Conservation (phyloP, 306 rosid genomes). For the Rosa rugosa region DNA sequence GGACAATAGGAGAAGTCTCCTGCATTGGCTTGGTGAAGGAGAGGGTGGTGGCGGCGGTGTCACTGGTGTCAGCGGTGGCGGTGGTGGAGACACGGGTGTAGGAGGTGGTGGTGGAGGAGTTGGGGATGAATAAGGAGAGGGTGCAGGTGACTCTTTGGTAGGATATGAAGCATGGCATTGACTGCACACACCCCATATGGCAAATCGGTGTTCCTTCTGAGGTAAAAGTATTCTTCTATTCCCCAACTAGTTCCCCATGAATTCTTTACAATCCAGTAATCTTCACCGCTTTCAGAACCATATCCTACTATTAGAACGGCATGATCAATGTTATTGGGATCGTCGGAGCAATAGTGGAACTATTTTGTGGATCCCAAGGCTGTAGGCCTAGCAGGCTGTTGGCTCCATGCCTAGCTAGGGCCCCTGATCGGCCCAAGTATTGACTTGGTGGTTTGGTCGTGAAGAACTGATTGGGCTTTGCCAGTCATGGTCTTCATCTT, state of each 20-base stretch:
- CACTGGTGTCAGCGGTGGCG: slow-evolving; percentile 9
- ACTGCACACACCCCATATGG: slow-evolving; percentile 71
- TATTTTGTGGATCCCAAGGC: too few species aligned
- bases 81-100: slow-evolving; percentile 18
- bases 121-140: slow-evolving; percentile 53
- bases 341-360: slow-evolving; percentile 43
- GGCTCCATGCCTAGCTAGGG: too few species aligned
- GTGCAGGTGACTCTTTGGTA: slow-evolving; percentile 58
- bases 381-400: too few species aligned
- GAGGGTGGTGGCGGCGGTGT: slow-evolving; percentile 55
- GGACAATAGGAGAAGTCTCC: slow-evolving; percentile 66
- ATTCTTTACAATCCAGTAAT: slow-evolving; percentile 85
- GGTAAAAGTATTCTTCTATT: slow-evolving; percentile 54
- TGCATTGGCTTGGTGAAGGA: slow-evolving; percentile 67
- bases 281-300: slow-evolving; percentile 62
- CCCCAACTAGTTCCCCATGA: slow-evolving; percentile 91
- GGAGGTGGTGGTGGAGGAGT: slow-evolving; percentile 49
- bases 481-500: too few species aligned
- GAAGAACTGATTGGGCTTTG: too few species aligned
- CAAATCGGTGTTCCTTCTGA: slow-evolving; percentile 58
- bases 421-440: too few species aligned
- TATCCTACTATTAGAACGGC: slow-evolving; percentile 72
- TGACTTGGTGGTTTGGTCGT: too few species aligned
- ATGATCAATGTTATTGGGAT: slow-evolving; percentile 73
- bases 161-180: slow-evolving; percentile 72